These are phyloP conservation scores for Neospora caninum DNA, from an alignment of 169 alveolate species.

Conservation along the genomic window DNA sequence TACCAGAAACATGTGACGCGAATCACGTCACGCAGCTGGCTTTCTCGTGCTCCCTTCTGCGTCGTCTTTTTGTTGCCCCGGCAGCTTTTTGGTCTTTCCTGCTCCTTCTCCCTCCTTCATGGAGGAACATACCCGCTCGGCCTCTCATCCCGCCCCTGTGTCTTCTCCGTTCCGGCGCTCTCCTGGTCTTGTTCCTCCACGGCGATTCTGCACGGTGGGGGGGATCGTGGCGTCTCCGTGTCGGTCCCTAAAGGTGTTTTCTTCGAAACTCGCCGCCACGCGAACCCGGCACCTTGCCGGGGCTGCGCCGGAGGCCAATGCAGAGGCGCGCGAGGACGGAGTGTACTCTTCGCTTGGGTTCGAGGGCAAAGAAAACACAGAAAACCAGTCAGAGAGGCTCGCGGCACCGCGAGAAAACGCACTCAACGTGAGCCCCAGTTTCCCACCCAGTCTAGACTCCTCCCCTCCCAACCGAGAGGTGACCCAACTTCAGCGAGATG, in stretches of 20 bases:
- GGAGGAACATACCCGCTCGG: neutral
- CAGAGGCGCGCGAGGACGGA: neutral
- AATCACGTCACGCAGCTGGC: neutral
- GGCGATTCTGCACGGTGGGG: neutral
- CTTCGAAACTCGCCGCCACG: neutral
- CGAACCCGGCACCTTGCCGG: neutral
- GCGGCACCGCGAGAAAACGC: too few relatives aligned
- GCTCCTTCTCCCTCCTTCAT: neutral
- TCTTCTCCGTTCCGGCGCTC: neutral
- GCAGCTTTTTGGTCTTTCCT: too few relatives aligned
- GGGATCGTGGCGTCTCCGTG: neutral
- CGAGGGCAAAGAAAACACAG: too few relatives aligned
- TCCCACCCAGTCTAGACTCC: too few relatives aligned
- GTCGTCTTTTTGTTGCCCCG: neutral
- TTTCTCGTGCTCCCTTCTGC: neutral
- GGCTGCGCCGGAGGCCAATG: neutral
- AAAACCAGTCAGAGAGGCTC: too few relatives aligned
- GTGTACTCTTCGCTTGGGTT: too few relatives aligned
- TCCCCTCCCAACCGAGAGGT: too few relatives aligned
- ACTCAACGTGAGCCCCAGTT: too few relatives aligned
- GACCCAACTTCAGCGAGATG: too few relatives aligned
- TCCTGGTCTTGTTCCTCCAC: neutral
- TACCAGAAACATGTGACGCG: neutral
- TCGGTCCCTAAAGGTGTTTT: neutral
- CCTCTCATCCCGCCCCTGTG: neutral